Conservation (phyloP, 192 early-diverging fungal genomes). For the Neocallimastix lanati region DNA sequence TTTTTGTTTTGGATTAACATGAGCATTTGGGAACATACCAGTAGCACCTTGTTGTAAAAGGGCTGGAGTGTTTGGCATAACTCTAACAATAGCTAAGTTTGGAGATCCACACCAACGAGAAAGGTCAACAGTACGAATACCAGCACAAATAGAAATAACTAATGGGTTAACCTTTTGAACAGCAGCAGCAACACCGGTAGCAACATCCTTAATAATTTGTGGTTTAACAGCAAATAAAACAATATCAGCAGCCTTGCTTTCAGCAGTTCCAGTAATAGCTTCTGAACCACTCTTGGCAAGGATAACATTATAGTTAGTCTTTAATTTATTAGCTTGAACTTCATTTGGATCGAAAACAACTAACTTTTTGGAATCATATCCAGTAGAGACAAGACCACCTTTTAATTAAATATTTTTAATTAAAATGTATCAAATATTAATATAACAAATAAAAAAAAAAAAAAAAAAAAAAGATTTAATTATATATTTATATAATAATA, state of each 20-base stretch:
- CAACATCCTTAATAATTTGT: conserved; percentile 58
- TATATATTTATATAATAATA: too few species aligned
- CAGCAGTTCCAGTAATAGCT: not conserved
- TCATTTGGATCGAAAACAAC: conserved; percentile 63
- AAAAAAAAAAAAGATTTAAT: too few species aligned
- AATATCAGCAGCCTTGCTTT: too few species aligned
- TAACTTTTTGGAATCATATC: conserved; percentile 45
- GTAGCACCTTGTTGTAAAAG: conserved; percentile 72
- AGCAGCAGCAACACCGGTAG: conserved; percentile 27
- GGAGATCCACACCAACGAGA: conserved; percentile 39
- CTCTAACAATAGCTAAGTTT: conserved; percentile 43
- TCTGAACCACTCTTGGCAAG: not conserved
- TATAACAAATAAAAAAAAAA: too few species aligned
- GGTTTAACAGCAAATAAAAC: conserved; percentile 25
- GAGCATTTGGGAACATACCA: conserved; percentile 52
- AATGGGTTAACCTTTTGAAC: conserved; percentile 38
- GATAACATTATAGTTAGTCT: conserved; percentile 23
- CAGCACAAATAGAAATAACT: conserved; percentile 77
- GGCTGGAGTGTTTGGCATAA: conserved; percentile 94
- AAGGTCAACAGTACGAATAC: conserved; percentile 58
- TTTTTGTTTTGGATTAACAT: conserved; percentile 24
- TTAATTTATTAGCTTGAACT: conserved; percentile 40
- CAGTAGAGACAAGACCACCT: conserved; percentile 56
- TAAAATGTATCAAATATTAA: too few species aligned
- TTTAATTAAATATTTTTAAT: too few species aligned